Evolutionary conservation across 352 stramenopile genomes (phyloP), one percentile per base, ranked within the genome.

Genomic region (Phytophthora multivora): DNA sequence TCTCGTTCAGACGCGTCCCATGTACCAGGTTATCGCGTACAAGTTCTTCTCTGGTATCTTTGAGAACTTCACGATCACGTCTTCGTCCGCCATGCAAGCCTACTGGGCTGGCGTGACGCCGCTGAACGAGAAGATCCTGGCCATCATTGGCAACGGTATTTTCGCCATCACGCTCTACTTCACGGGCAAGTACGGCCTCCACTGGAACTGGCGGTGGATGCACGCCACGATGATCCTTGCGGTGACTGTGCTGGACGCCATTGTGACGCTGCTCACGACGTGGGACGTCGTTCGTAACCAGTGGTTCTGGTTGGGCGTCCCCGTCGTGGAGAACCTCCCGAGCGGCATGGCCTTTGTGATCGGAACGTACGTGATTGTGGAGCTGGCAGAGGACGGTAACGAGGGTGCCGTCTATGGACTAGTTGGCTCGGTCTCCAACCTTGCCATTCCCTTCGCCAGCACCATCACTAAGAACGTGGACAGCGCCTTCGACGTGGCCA

Each of bases 11-110:
- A 64, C 39, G 5, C 62, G 63, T 13, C 63, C 73, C 4, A 54
- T 89, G 63, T 84, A 81, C 66, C 73, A 81, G 43, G 66, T 81
- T 39, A 74, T 81, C 30, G 69, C 70, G 12, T 81, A 79, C 61
- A 79, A 71, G 31, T 79, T 80, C 43, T 76, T 78, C 35, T 73
- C 66, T 0, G 71, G 71, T 12, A 63, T 83, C 9, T 76, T 77
- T n/a, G 56, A 66, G 31, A 71, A 52, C 57, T 77, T 81, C 35
- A 70, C 57, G 3, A 71, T 68, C 53, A 70, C 68, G 6, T 54
- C 61, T 5, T 63, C 49, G 9, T 72, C 72, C 18, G 66, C 69
- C 16, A 79, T 81, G 52, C 51, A 66, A 53, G 63, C 56, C 9
- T 75, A 77, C 46, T 79, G 69, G 73, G 69, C 57, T 25, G 59